Base-by-base conservation (phyloP, 2,329 filamentous ascomycete genomes). In the Curvularia spicifera region DNA sequence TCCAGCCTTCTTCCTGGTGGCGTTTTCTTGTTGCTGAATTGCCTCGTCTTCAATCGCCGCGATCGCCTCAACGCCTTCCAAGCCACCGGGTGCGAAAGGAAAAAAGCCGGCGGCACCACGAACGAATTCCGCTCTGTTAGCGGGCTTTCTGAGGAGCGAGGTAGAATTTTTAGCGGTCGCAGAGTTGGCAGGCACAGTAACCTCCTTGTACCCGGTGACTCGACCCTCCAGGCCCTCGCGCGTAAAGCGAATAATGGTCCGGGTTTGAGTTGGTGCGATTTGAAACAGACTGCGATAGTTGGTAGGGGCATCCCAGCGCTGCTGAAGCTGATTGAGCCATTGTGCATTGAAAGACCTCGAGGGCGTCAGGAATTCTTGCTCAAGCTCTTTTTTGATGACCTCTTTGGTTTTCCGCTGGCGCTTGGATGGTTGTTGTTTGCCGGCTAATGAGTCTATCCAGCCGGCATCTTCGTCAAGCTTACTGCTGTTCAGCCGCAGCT, bases 141-240 rank as follows among this genome's bases (percentile, higher is more conserved):
- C 94, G 3, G 94, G 94, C 72, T 96, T 96, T 45, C 95, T 86
- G 15, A 91, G 81, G 40, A 97, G 82, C 5, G 93, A 97, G 0
- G 93, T 98, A 2, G 93, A 97, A 72, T 96, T 97, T 79, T 97
- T 99, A 47, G 93, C 94, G 15, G 91, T 97, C 15, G 91, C 91
- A 69, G 90, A 96, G 70, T 88, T 91, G 33, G 91, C 91, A 5
- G 94, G 92, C 8, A 98, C 88, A 0, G 95, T 97, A 50, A 98
- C 91, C 75, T 97, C 95, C 72, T 89, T 90, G 78, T 99, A 98
- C 50, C 93, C 93, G 8, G 91, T 96, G 24, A 99, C 94, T 51
- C 90, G 86, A 22, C 95, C 95, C 78, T 98, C 93, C 13, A 98
- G 84, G 5, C 95, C 95, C 78, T 97, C 92, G 54, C 95, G 86